A percentile compares a stretch with the other conserved stretches of the same genome.
phyloP scores from a whole-genome alignment of 352 stramenopile species.

The Chrysophaeum taylorii region DNA sequence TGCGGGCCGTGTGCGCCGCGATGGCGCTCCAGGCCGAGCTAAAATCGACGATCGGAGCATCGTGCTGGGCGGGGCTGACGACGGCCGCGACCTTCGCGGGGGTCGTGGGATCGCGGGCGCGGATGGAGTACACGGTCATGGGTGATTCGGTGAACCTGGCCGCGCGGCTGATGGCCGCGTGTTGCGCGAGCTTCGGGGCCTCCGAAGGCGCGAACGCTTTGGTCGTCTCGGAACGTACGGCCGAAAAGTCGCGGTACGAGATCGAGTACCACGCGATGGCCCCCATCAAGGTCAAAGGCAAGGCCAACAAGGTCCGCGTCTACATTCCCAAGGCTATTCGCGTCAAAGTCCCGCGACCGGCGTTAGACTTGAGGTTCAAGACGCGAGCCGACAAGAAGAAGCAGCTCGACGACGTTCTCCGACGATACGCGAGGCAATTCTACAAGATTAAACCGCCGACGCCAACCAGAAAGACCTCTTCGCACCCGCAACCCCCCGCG shows the following conservation, averaged over 20 bases:
- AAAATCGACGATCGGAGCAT: constrained; percentile 16
- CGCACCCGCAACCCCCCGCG: too few relatives aligned
- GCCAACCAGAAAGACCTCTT: too few relatives aligned
- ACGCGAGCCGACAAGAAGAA: too few relatives aligned
- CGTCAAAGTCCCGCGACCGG: too few relatives aligned
- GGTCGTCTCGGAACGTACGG: constrained; percentile 56
- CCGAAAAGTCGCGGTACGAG: constrained; percentile 56
- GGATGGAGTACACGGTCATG: constrained; percentile 81
- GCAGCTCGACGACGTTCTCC: too few relatives aligned
- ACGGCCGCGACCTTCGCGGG: constrained; percentile 76
- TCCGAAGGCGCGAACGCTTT: too few relatives aligned
- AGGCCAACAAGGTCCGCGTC: constrained; percentile 59
- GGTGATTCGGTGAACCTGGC: constrained; percentile 84
- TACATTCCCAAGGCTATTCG: too few relatives aligned
- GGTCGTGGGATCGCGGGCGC: constrained; percentile 72
- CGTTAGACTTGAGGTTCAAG: too few relatives aligned
- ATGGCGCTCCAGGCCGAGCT: background rate
- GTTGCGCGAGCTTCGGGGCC: too few relatives aligned
- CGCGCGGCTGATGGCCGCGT: constrained; percentile 78
- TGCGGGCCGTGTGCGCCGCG: background rate
- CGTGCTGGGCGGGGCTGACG: constrained; percentile 55
- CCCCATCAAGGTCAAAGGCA: constrained; percentile 77
- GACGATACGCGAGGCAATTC: too few relatives aligned
- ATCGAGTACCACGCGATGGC: constrained; percentile 71
- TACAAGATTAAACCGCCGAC: too few relatives aligned